Evolutionary conservation across 495 filamentous ascomycete species (phyloP).

Genomic region (Patellaria atrata): DNA sequence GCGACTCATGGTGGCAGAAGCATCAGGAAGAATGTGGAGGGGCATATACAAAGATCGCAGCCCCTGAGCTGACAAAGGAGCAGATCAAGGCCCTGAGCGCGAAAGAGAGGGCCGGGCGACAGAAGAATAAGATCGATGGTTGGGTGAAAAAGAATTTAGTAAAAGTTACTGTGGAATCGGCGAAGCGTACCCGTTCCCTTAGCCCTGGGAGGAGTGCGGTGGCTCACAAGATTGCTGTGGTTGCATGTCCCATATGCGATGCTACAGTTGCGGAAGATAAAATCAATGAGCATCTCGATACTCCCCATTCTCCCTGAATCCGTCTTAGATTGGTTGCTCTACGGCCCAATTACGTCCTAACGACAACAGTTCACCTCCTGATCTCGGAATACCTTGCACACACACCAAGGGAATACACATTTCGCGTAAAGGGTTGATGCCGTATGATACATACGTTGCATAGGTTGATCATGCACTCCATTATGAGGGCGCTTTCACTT

Average conservation of each 20-base stretch:
- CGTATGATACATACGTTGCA: too few relatives aligned
- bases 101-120: conserved; percentile 23
- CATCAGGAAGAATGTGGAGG: conserved; percentile 25
- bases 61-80: conserved; percentile 23
- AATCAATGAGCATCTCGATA: conserved; percentile 24
- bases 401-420: too few relatives aligned
- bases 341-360: too few relatives aligned
- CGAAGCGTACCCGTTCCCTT: background rate
- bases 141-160: conserved; percentile 16
- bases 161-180: background rate
- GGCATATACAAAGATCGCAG: conserved; percentile 22
- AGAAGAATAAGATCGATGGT: conserved; percentile 26
- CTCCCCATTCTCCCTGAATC: conserved; percentile 18
- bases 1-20: conserved; percentile 23
- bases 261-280: conserved; percentile 8
- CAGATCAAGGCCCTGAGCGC: conserved; percentile 18
- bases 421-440: too few relatives aligned
- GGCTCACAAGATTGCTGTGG: conserved; percentile 7
- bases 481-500: too few relatives aligned
- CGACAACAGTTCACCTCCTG: too few relatives aligned
- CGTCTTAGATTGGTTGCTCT: too few relatives aligned
- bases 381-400: too few relatives aligned
- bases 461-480: too few relatives aligned
- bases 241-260: conserved; percentile 17
- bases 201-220: background rate